Conservation (phyloP, 73 alveolate genomes). For the Tetrahymena elliotti region DNA sequence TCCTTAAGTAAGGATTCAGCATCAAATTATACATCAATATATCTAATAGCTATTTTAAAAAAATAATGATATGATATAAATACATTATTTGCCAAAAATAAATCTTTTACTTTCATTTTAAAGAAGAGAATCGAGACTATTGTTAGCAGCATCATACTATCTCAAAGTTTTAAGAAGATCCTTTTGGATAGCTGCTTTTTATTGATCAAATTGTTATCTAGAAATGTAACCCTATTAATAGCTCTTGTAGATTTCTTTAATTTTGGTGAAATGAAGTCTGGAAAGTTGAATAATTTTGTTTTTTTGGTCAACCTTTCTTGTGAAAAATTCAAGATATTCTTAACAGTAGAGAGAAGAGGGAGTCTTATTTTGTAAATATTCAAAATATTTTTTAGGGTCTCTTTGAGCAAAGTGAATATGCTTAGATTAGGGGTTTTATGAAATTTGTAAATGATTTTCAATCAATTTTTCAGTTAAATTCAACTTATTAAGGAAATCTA, state of each 20-base stretch:
- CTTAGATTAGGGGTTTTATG: not conserved
- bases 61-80: not conserved
- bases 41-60: not conserved
- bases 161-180: not conserved
- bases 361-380: not conserved
- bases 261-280: not conserved
- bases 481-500: not conserved
- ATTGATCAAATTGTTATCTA: not conserved
- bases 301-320: not conserved
- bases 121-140: not conserved
- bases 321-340: not conserved
- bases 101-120: not conserved
- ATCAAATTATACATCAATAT: not conserved
- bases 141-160: not conserved
- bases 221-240: not conserved
- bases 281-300: not conserved
- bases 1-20: not conserved
- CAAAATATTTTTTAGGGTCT: not conserved
- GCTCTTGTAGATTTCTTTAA: not conserved
- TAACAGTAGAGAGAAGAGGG: not conserved
- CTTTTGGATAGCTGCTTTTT: not conserved
- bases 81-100: not conserved
- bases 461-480: not conserved
- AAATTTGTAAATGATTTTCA: not conserved
- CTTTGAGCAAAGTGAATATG: not conserved